phyloP scores from a whole-genome alignment of 202 grass and related monocot genomes.

The Musa balbisiana region DNA sequence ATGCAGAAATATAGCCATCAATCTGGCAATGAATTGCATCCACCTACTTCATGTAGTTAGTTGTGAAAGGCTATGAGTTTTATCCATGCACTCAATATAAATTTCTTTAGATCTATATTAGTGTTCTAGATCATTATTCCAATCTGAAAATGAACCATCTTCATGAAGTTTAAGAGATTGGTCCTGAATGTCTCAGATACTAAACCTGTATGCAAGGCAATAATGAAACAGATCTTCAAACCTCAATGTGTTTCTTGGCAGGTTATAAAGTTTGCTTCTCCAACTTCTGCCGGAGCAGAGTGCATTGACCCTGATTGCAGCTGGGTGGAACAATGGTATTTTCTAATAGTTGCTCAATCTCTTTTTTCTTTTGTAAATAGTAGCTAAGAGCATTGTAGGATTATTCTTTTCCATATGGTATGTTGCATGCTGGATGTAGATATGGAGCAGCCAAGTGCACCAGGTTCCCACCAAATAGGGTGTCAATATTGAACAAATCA shows the following conservation, averaged over 20 bases:
- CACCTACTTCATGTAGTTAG: no score
- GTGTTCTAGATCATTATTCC: neutral
- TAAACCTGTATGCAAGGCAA: neutral
- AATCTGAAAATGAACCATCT: neutral
- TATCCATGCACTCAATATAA: no score
- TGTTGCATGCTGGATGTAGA: neutral
- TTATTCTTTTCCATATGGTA: slow-evolving; percentile 2
- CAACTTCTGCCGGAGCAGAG: slow-evolving; percentile 85
- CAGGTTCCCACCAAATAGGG: neutral
- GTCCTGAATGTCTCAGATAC: neutral
- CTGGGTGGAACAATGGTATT: slow-evolving; percentile 91
- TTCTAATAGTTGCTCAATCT: neutral
- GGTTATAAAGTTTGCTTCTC: slow-evolving; percentile 92
- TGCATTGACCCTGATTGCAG: slow-evolving; percentile 79
- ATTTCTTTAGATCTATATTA: neutral
- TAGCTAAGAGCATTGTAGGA: neutral
- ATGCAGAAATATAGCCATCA: no score
- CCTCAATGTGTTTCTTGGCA: slow-evolving; percentile 13
- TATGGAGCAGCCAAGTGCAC: neutral
- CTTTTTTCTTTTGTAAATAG: neutral
- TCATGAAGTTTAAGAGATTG: neutral
- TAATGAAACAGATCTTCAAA: neutral
- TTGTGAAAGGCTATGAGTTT: no score
- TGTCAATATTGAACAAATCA: neutral
- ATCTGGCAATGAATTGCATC: no score